phyloP scores from a whole-genome alignment of 768 basidiomycete species.

The Pisolithus sp. region DNA sequence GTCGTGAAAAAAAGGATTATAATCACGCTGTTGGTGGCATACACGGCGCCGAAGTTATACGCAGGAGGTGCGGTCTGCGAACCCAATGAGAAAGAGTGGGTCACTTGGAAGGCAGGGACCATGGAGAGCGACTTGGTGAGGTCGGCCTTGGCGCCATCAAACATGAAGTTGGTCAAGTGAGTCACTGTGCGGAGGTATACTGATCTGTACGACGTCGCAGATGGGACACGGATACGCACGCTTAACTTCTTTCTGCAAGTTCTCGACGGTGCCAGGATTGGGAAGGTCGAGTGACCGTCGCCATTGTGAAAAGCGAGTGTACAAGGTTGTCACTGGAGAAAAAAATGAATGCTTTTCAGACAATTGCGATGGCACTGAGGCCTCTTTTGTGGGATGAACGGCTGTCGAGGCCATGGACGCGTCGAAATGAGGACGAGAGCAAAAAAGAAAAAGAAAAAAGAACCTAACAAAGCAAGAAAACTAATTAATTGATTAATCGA shows the following conservation, averaged over 20 bases:
- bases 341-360: conserved; percentile 34
- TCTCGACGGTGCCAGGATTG: conserved; percentile 91
- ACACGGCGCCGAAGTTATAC: conserved; percentile 94
- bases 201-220: neutral
- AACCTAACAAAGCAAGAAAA: conserved; percentile 16
- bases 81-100: conserved; percentile 90
- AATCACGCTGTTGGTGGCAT: conserved; percentile 73
- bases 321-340: conserved; percentile 58
- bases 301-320: conserved; percentile 75
- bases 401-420: conserved; percentile 41
- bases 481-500: conserved; percentile 11
- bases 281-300: conserved; percentile 74
- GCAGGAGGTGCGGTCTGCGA: conserved; percentile 78
- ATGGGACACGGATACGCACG: conserved; percentile 37
- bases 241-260: conserved; percentile 89
- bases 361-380: conserved; percentile 30
- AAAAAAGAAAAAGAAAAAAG: conserved; percentile 29
- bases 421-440: conserved; percentile 19
- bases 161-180: conserved; percentile 88
- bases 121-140: conserved; percentile 88
- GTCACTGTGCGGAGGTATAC: conserved; percentile 49
- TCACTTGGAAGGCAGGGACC: conserved; percentile 96
- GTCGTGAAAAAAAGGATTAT: conserved; percentile 11
- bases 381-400: conserved; percentile 35
- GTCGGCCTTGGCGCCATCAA: conserved; percentile 96